Evolutionary conservation across 176 grass and related monocot species (phyloP).

Genomic region (Oryza nivara): DNA sequence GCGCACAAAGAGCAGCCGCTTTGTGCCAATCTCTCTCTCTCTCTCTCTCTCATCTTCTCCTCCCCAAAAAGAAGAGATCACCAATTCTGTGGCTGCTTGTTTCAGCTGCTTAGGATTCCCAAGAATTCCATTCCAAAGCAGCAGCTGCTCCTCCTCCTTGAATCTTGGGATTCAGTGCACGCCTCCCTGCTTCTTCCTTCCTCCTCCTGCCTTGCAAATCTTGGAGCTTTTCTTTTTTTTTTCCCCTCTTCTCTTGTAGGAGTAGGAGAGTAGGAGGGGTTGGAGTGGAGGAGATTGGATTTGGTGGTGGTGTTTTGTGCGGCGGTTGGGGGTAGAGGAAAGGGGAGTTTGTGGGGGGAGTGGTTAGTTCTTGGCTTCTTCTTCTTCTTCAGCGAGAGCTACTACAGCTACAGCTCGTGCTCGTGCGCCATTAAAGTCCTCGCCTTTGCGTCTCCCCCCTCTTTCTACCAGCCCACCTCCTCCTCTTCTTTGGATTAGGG

Average conservation of each 20-base stretch:
- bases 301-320: constrained; percentile 36
- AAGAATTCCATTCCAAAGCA: constrained; percentile 40
- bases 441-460: not conserved
- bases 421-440: constrained; percentile 58
- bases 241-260: not conserved
- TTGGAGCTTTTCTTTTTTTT: constrained; percentile 14
- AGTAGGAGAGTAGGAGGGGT: not conserved
- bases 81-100: not conserved
- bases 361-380: constrained; percentile 45
- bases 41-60: not conserved
- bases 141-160: not conserved
- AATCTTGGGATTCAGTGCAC: constrained; percentile 38
- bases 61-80: not conserved
- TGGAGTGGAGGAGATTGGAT: constrained; percentile 38
- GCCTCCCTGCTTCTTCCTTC: not conserved
- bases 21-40: not conserved
- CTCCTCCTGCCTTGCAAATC: constrained; percentile 24
- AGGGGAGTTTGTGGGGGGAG: constrained; percentile 16
- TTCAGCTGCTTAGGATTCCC: constrained; percentile 43
- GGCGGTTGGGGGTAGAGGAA: constrained; percentile 37
- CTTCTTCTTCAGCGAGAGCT: constrained; percentile 21
- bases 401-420: not conserved
- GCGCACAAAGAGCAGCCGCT: not conserved
- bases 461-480: not conserved
- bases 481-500: not conserved